phyloP scores from a whole-genome alignment of 257 asterid genomes.

The Orobanche coerulescens region DNA sequence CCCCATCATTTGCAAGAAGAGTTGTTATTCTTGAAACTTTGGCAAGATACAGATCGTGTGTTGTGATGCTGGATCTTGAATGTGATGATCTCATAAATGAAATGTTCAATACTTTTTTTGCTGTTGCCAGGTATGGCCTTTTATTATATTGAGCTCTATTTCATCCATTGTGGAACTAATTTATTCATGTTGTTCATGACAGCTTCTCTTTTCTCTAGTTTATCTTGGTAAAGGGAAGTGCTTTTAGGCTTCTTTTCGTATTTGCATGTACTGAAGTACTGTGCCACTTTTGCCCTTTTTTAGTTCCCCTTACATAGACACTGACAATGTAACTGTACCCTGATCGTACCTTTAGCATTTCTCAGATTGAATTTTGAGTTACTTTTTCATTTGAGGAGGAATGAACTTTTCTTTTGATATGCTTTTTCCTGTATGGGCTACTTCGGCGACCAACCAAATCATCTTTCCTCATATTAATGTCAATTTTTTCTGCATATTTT shows the following conservation, averaged over 20 bases:
- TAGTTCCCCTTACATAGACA: neutral
- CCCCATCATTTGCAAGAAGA: slow-evolving; percentile 86
- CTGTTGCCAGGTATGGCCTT: slow-evolving; percentile 62
- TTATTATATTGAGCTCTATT: slow-evolving; percentile 11
- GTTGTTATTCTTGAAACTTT: slow-evolving; percentile 85
- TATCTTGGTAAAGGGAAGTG: slow-evolving; percentile 4
- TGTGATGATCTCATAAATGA: slow-evolving; percentile 86
- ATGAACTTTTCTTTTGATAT: neutral
- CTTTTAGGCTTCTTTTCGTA: slow-evolving; percentile 7
- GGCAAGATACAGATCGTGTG: slow-evolving; percentile 93
- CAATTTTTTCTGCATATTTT: neutral
- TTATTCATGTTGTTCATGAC: slow-evolving; percentile 10
- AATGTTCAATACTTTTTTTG: slow-evolving; percentile 72
- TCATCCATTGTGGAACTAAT: slow-evolving; percentile 9
- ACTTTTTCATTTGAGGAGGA: neutral
- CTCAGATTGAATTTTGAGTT: neutral
- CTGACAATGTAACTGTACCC: neutral
- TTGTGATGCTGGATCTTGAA: slow-evolving; percentile 97
- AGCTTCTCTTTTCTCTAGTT: slow-evolving; percentile 6
- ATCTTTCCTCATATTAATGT: neutral
- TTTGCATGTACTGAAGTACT: neutral
- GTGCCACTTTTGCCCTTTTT: neutral
- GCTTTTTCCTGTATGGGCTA: neutral
- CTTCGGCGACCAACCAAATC: neutral
- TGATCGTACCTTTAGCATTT: neutral